Base-by-base conservation (phyloP, 1,284 basidiomycete species). In the Rhodotorula sp. region DNA sequence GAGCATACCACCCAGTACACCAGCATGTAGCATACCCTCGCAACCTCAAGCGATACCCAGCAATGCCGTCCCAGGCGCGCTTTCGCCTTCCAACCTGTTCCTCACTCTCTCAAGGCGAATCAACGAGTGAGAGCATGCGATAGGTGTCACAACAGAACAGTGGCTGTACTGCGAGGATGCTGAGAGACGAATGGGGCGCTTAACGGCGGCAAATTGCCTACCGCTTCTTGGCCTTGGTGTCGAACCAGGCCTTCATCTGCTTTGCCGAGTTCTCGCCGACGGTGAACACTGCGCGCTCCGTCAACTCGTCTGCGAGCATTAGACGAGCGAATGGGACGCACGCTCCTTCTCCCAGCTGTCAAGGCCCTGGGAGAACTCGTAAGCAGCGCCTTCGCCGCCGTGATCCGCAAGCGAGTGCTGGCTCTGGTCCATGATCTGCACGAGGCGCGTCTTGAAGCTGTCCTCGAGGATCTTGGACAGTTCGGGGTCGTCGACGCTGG, bases 321-420 rank as follows among this genome's bases (percentile, higher is more conserved):
- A 19, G 13, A 17, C 6, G 1, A 19, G 10, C 17, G 25, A 25
- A 13, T 2, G 2, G 50, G 19, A 73, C 78, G 60, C 50, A 78
- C 79, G 61, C 64, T 80, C 77, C 54, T 78, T 79, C 71, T 80
- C 80, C 79, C 80, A 80, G 36, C 71, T 68, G 59, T 80, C 80
- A 48, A 80, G 59, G 1, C 75, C 77, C 48, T 77, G 73, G 15
- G 77, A 70, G 63, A 80, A 79, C 61, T 78, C 78, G 56, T 77
- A 78, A 27, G 77, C 76, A 17, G 75, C 74, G 53, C 78, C 74
- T 61, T 76, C 71, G 9, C 76, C 73, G 3, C 74, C 62, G 25
- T 72, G 61, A 37, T 78, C 71, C 15, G 79, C 71, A 25, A 76
- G 64, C 17, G 74, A 72, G 59, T 79, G 78, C 62, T 79, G 76